These are phyloP conservation scores for Exophiala oligosperma DNA, from an alignment of 2,329 filamentous ascomycete species.

Conservation along the genomic window DNA sequence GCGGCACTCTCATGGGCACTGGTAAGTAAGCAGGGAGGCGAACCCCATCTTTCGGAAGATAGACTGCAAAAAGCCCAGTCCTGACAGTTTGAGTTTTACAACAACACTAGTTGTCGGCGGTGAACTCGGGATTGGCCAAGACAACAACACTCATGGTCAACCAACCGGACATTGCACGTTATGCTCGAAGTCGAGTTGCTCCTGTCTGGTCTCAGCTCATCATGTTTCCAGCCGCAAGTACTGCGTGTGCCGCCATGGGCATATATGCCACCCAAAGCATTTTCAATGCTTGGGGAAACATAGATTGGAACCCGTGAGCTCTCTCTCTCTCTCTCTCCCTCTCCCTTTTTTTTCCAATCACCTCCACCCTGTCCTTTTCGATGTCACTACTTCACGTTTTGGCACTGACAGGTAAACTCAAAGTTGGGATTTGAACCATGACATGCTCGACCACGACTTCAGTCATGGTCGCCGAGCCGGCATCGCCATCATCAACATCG, in stretches of 20 bases:
- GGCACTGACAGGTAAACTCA: background rate
- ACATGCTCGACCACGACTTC: conserved; percentile 18
- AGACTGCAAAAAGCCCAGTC: no score
- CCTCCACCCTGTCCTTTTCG: no score
- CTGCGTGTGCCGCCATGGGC: conserved; percentile 44
- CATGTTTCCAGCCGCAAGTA: conserved; percentile 44
- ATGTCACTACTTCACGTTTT: no score
- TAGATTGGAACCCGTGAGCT: conserved; percentile 17
- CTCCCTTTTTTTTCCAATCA: no score
- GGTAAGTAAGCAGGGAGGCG: background rate
- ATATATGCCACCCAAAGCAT: conserved; percentile 47
- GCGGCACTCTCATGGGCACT: conserved; percentile 17
- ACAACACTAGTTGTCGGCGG: conserved; percentile 26
- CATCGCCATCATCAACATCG: conserved; percentile 12
- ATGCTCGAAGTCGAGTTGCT: conserved; percentile 31
- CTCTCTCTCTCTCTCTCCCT: no score
- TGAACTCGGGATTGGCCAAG: conserved; percentile 42
- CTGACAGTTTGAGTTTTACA: conserved; percentile 35
- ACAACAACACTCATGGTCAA: conserved; percentile 43
- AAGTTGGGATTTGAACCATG: conserved; percentile 16
- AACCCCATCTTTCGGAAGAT: background rate
- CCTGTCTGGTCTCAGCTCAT: conserved; percentile 45
- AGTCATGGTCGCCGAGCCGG: conserved; percentile 11
- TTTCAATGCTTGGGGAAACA: conserved; percentile 42
- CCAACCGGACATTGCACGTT: conserved; percentile 49